Base-by-base conservation (phyloP, 2,329 filamentous ascomycete genomes). In the Tetracladium maxilliforme region DNA sequence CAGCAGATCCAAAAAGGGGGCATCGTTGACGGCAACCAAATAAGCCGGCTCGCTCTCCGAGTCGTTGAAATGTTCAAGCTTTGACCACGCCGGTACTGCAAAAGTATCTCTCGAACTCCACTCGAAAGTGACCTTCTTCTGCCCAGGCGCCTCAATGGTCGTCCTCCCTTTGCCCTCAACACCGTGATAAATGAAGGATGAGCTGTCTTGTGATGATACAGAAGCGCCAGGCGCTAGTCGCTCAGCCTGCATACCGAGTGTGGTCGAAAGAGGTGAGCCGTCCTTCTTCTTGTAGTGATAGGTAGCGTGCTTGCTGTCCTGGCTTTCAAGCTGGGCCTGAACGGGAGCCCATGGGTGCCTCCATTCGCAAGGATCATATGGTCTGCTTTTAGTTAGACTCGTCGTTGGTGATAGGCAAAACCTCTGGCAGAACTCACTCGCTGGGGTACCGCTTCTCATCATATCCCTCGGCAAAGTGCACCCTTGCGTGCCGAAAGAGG, bases 381-480 rank as follows among this genome's bases (percentile, higher is more conserved):
- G 45, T 42, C 6, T 41, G 49, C 6, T 34, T 45, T 24, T 52
- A 44, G 9, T 51, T 38, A 23, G 21, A 5, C 12, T 10, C 16
- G 14, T 23, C 16, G 9, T 22, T 22, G 8, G 11, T 7, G 7
- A 12, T 15, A 6, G 21, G 11, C 11, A 5, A 13, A 13, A 5
- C 11, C 10, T 13, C 6, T 6, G 11, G 16, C 7, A 10, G 7
- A 18, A 28, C 11, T 31, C 51, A 35, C 19, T 43, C 35, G 1
- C 47, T 47, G 6, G 52, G 51, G 30, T 57, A 54, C 23, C 52
- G 33, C 5, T 40, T 27, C 18, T 52, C 31, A 9, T 40, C 30
- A 25, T 42, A 57, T 27, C 55, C 48, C 39, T 59, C 43, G n/a
- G 55, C 49, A 32, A 60, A 58, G 29, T 61, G 46, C 3, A 56